Percentiles rank a stretch among this genome's conserved stretches.
These are phyloP conservation scores for Coemansia sp. DNA, from an alignment of 192 early-diverging fungal species.

Conservation along the genomic window DNA sequence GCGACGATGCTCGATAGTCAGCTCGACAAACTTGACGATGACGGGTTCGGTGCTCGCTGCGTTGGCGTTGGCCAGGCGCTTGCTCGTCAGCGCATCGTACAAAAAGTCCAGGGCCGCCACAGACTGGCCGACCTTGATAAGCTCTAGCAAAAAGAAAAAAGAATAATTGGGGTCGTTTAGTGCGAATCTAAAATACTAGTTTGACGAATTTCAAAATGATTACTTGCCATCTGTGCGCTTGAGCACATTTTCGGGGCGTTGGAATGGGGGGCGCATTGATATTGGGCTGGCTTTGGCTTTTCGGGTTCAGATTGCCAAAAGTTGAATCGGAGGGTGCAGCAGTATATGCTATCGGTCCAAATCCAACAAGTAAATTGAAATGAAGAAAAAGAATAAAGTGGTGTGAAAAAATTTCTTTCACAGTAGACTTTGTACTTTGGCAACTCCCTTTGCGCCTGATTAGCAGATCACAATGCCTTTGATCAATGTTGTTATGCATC, in stretches of 20 bases:
- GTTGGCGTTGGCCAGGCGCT: slow-evolving; percentile 79
- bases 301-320: not conserved
- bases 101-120: slow-evolving; percentile 80
- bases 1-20: slow-evolving; percentile 81
- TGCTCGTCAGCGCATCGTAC: slow-evolving; percentile 88
- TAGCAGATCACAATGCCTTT: too few species aligned
- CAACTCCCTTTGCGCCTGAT: too few species aligned
- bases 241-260: slow-evolving; percentile 81
- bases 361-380: not conserved
- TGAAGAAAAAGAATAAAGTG: not conserved
- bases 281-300: not conserved
- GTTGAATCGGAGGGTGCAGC: not conserved
- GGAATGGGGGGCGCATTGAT: slow-evolving; percentile 55
- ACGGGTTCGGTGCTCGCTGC: slow-evolving; percentile 86
- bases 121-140: slow-evolving; percentile 79
- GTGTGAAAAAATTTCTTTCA: not conserved
- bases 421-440: too few species aligned
- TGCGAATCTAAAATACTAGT: not conserved
- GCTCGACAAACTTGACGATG: slow-evolving; percentile 87
- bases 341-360: not conserved
- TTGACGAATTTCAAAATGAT: slow-evolving; percentile 1
- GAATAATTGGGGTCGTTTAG: slow-evolving; percentile 52
- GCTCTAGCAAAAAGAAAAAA: slow-evolving; percentile 55
- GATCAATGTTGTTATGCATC: too few species aligned
- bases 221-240: slow-evolving; percentile 79